These are phyloP conservation scores for Pseudocercospora vitis DNA, from an alignment of 2,329 filamentous ascomycete genomes.

Conservation along the genomic window DNA sequence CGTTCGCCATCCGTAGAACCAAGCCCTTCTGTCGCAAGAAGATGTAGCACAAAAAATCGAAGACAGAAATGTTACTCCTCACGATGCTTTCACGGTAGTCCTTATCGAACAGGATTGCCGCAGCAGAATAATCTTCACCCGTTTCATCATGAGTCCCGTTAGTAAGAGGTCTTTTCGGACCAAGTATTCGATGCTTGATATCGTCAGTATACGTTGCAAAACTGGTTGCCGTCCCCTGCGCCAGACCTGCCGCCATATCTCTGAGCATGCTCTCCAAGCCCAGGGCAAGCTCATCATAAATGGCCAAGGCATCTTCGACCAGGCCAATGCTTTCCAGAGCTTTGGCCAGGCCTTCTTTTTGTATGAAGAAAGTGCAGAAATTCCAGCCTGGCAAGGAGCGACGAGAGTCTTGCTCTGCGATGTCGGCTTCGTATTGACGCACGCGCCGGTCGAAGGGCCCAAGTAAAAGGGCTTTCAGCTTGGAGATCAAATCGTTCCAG, in stretches of 20 bases:
- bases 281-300: slow-evolving; percentile 90
- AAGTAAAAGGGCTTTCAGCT: slow-evolving; percentile 83
- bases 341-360: slow-evolving; percentile 90
- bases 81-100: slow-evolving; percentile 89
- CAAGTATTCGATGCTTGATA: slow-evolving; percentile 45
- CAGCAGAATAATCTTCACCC: slow-evolving; percentile 19
- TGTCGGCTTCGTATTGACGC: slow-evolving; percentile 93
- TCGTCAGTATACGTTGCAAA: slow-evolving; percentile 74
- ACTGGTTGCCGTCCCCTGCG: slow-evolving; percentile 67
- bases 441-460: slow-evolving; percentile 88
- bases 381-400: slow-evolving; percentile 92
- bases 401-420: slow-evolving; percentile 88
- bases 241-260: slow-evolving; percentile 64
- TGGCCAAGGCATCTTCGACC: slow-evolving; percentile 89
- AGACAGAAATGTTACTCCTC: slow-evolving; percentile 90
- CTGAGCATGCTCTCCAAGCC: slow-evolving; percentile 80
- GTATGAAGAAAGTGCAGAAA: slow-evolving; percentile 97
- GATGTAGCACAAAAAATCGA: slow-evolving; percentile 92
- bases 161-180: slow-evolving; percentile 14
- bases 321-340: slow-evolving; percentile 96
- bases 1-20: slow-evolving; percentile 77
- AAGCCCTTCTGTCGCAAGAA: slow-evolving; percentile 86
- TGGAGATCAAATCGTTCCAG: slow-evolving; percentile 79
- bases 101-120: slow-evolving; percentile 53
- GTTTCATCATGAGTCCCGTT: slow-evolving; percentile 23